Conservation (phyloP, 2,329 filamentous ascomycete genomes). For the Exserohilum rostratum region DNA sequence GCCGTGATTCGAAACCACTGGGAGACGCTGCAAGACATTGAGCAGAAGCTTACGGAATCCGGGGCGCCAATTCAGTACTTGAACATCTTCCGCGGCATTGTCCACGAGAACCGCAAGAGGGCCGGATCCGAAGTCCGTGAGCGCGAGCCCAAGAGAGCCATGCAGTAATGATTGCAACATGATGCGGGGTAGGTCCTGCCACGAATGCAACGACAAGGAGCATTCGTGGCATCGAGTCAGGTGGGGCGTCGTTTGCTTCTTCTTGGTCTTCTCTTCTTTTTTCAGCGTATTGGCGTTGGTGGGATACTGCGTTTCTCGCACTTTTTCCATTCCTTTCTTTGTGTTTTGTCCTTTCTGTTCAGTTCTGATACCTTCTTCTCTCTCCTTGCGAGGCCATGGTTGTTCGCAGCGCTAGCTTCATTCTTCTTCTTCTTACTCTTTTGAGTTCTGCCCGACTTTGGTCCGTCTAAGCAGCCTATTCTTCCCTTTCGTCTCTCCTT, state of each 20-base stretch:
- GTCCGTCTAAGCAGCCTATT: constrained; percentile 4
- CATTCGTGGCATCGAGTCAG: neutral
- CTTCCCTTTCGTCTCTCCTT: constrained; percentile 2
- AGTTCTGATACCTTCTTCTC: constrained; percentile 6
- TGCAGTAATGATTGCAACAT: constrained; percentile 19
- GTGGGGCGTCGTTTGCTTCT: constrained; percentile 8
- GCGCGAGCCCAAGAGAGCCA: constrained; percentile 39
- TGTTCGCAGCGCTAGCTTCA: constrained; percentile 1
- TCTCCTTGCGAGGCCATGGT: constrained; percentile 3
- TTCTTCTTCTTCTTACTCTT: neutral
- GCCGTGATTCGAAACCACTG: constrained; percentile 40
- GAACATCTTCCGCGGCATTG: constrained; percentile 33
- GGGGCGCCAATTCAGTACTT: constrained; percentile 33
- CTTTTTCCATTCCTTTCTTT: constrained; percentile 26
- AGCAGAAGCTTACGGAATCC: constrained; percentile 30
- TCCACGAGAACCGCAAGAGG: constrained; percentile 43
- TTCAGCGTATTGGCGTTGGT: constrained; percentile 20
- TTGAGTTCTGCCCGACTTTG: constrained; percentile 1
- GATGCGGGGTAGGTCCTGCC: neutral
- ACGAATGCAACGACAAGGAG: neutral
- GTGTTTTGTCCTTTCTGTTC: neutral
- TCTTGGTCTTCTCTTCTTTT: neutral
- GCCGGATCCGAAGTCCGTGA: constrained; percentile 37
- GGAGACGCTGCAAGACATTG: constrained; percentile 35
- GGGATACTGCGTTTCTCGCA: constrained; percentile 22